Conservation (phyloP, 2,329 filamentous ascomycete genomes). For the Fusarium fujikuroi region DNA sequence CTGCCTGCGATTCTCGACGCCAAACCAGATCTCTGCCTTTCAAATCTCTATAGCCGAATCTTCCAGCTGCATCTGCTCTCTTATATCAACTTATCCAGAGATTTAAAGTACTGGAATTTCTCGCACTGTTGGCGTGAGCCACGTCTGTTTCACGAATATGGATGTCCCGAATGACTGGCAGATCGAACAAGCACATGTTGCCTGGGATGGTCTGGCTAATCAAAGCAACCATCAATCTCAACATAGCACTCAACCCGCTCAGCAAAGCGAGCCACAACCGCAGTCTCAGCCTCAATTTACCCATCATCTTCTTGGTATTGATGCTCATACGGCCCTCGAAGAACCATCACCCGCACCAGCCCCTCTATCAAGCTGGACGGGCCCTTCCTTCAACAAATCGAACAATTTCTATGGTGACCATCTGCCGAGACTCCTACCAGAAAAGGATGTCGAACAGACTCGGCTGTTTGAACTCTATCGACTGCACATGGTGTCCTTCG, state of each 20-base stretch:
- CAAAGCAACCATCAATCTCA: background rate
- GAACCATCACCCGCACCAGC: background rate
- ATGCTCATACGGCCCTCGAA: background rate
- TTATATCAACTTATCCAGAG: background rate
- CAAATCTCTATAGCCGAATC: background rate
- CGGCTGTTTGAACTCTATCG: constrained; percentile 44
- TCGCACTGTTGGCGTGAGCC: background rate
- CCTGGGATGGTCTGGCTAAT: background rate
- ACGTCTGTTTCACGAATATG: constrained; percentile 11
- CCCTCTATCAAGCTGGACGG: constrained; percentile 26
- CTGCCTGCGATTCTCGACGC: background rate
- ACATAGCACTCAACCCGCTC: background rate
- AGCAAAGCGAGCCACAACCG: background rate
- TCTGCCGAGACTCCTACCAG: constrained; percentile 17
- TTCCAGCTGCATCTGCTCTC: background rate
- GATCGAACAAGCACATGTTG: background rate
- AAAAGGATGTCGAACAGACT: constrained; percentile 28
- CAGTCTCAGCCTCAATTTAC: background rate
- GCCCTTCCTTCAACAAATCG: constrained; percentile 35
- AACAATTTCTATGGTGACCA: background rate
- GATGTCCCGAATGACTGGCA: constrained; percentile 16
- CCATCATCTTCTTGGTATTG: background rate
- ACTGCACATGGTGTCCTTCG: constrained; percentile 42
- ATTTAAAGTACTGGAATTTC: background rate
- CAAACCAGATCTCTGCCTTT: background rate